Conservation (phyloP, 169 alveolate genomes). For the Eimeria sp. region DNA sequence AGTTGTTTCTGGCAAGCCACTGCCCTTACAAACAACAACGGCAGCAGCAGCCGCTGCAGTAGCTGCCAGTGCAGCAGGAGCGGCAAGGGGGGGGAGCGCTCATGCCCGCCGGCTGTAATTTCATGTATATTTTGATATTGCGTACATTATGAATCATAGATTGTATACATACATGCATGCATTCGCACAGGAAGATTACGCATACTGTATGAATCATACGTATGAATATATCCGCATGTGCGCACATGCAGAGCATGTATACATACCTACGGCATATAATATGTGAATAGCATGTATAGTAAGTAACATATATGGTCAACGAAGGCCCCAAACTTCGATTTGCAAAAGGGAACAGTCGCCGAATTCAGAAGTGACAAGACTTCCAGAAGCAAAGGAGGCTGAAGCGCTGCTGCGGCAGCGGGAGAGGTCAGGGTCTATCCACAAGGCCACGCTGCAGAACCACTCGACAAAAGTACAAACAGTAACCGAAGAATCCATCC, state of each 20-base stretch:
- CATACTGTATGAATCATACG: background rate
- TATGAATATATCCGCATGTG: background rate
- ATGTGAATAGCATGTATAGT: background rate
- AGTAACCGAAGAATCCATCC: background rate
- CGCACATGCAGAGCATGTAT: background rate
- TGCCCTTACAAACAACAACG: background rate
- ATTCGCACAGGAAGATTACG: background rate
- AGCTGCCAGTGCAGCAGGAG: constrained; percentile 17
- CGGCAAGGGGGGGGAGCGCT: background rate
- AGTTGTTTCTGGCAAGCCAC: constrained; percentile 5
- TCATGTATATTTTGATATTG: background rate
- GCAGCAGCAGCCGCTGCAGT: constrained; percentile 36
- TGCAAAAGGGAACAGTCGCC: constrained; percentile 19
- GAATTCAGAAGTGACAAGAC: constrained; percentile 5
- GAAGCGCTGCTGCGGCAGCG: constrained; percentile 57
- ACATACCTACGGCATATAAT: background rate
- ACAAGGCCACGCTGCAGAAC: constrained; percentile 47
- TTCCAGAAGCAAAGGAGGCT: constrained; percentile 10
- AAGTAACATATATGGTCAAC: background rate
- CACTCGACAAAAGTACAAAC: background rate
- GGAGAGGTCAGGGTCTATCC: constrained; percentile 45
- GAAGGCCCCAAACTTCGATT: constrained; percentile 39
- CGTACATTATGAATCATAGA: background rate
- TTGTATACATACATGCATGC: background rate
- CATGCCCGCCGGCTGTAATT: background rate